Conservation (phyloP, 2,329 filamentous ascomycete species). For the Juglanconis sp. region DNA sequence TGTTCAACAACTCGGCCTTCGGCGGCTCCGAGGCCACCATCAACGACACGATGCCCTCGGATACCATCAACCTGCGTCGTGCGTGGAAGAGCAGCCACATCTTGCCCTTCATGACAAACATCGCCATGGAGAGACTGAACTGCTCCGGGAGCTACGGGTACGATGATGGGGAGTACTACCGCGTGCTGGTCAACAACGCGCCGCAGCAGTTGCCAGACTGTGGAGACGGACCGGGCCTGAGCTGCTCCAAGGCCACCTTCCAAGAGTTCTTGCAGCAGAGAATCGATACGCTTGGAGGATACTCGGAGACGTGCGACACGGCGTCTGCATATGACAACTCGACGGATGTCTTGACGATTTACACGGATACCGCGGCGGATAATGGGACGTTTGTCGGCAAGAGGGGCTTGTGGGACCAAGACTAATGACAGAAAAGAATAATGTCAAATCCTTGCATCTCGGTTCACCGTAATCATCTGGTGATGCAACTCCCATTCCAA, state of each 20-base stretch:
- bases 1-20: slow-evolving; percentile 66
- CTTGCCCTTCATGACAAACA: slow-evolving; percentile 63
- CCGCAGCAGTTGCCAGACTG: slow-evolving; percentile 41
- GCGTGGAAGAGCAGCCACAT: slow-evolving; percentile 62
- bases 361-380: slow-evolving; percentile 24
- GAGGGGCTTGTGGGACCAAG: slow-evolving; percentile 19
- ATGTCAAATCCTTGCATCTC: no score
- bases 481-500: no score
- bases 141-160: slow-evolving; percentile 56
- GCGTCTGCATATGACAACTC: slow-evolving; percentile 28
- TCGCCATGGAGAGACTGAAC: slow-evolving; percentile 63
- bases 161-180: slow-evolving; percentile 47
- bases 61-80: slow-evolving; percentile 59
- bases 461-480: no score
- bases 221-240: slow-evolving; percentile 41
- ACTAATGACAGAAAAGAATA: neutral
- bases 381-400: slow-evolving; percentile 28
- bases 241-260: slow-evolving; percentile 39
- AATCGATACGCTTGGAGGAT: slow-evolving; percentile 36
- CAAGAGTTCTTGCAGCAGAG: slow-evolving; percentile 37
- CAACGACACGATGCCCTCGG: slow-evolving; percentile 63
- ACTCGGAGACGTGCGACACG: slow-evolving; percentile 36
- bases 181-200: slow-evolving; percentile 42
- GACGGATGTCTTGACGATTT: slow-evolving; percentile 33
- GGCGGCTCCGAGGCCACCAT: slow-evolving; percentile 45